Evolutionary conservation across 2,329 filamentous ascomycete species (phyloP), one percentile per base, ranked within the genome.

Genomic region (Sphaerostilbella broomeana): DNA sequence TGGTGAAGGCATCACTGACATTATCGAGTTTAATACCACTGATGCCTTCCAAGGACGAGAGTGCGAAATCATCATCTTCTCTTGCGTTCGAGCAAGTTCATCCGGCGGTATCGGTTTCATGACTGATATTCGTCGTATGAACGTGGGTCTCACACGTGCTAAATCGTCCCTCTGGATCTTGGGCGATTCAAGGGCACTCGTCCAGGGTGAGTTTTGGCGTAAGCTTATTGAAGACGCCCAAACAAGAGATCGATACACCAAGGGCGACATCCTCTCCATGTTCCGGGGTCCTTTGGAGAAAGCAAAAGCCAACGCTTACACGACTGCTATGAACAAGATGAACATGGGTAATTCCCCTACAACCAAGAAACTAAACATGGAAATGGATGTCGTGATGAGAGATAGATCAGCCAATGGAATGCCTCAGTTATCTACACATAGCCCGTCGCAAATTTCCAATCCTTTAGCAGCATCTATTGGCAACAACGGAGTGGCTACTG

Each of bases 31-130:
- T 74, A 98, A 98, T 61, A 98, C 92, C 0, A 98, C 92, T 1
- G 92, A 98, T 64, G 94, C 92, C 13, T 98, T 95, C 61, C 88
- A 98, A 61, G 92, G 92, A 47, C 81, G 94, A 50, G 92, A 98
- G 63, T 92, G 88, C 55, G 92, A 98, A 57, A 83, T 98, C 47
- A 97, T 98, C 61, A 97, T 98, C 48, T 98, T 98, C 68, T 97
- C 92, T 27, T 98, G 94, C 61, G 92, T 98, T 45, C 82, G 92
- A 66, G 90, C 92, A 16, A 90, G 84, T 20, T 78, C 86, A n/a
- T 85, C 83, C 6, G 84, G 85, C n/a, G 88, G 90, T 54, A 95
- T 98, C 56, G 92, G 92, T 72, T 98, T 98, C 77, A 83, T 98
- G 75, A 85, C 86, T 39, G 92, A 98, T 60, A 95, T 98, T 56